Evolutionary conservation across 345 rosid genomes (phyloP), one percentile per base, ranked within the genome.

Genomic region (Corymbia maculata): DNA sequence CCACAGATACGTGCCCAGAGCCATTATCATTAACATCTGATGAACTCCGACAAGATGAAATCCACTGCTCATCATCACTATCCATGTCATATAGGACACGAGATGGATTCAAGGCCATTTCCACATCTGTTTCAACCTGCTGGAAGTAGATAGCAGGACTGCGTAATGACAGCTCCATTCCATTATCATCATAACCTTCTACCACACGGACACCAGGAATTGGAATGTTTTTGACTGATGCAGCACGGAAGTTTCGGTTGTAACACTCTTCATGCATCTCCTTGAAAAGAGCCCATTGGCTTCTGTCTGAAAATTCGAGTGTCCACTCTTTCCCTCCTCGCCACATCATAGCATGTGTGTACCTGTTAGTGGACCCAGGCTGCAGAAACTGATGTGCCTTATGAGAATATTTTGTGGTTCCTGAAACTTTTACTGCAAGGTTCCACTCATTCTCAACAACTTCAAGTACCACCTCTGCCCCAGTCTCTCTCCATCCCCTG

Each of bases 311-410:
- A 92, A 98, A 98, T 90, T 98, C 99, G 88, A 98, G 91, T 45
- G 87, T 93, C 99, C 99, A 98, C 89, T 98, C 98, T 90, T 98
- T 98, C 88, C 98, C 99, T 86, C 97, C 99, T 93, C 96, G 97
- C 99, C 99, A 98, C 97, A 97, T 98, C 99, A 98, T 98, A 70
- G 99, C 99, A 96, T 98, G 99, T 5, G 98, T 97, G 85, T 86
- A 95, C 90, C 98, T 93, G 89, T 98, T 98, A 85, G 98, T 95
- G 85, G 99, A 95, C 79, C 99, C 99, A 93, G 97, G 96, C 93
- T 95, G 98, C 91, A 97, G 91, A 92, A 98, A 95, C 90, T 97
- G 99, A 90, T 96, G 98, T n/a, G 98, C 98, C 92, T 96, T 96
- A 91, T 95, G 94, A 13, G 98, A 94, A 87, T 91, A 95, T 90